Base-by-base conservation (phyloP, 768 basidiomycete genomes). In the Asterophora lycoperdoides region DNA sequence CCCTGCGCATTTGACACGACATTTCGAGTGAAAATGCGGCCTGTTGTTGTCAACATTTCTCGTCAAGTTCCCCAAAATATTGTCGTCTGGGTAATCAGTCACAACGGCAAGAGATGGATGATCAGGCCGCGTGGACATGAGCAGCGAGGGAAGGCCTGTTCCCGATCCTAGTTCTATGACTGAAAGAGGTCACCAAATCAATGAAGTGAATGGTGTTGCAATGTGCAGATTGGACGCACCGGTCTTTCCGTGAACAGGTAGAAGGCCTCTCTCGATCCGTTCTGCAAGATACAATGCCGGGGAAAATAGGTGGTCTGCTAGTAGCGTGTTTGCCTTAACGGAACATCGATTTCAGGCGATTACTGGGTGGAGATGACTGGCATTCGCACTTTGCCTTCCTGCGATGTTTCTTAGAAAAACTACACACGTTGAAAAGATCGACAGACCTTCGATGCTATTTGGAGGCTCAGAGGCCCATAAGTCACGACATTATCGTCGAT, bases 91-190 rank as follows among this genome's bases (percentile, higher is more conserved):
- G 60, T 86, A 84, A 61, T 91, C 86, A 3, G 83, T 86, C 17
- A 74, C 70, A 11, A 85, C 78, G 32, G 85, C 68, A 30, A 80
- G 64, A 8, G 73, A 65, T 3, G 84, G 81, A 2, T 78, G 67
- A 3, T 65, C 55, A 2, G 64, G 49, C 8, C 68, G 57, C 6
- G 73, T 77, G 35, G 81, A 70, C 30, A 79, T 56, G 1, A 89
- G 69, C 1, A 88, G 66, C 0, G 83, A 86, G 4, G 85, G 86
- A 7, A 90, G 61, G 14, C 79, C 85, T 38, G 78, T 75, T 5
- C 87, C 85, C 7, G 84, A 77, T 2, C 83, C 85, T 3, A 89
- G 75, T 60, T 89, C 87, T n/a, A 89, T 58, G 1, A 83, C 84
- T 86, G 41, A 8, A 9, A 53, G n/a, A 46, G 11, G 33, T 6